Percentiles rank a stretch among this genome's conserved stretches.
These are phyloP conservation scores for Erigeron canadensis DNA, from an alignment of 129 eudicot species.

Conservation along the genomic window DNA sequence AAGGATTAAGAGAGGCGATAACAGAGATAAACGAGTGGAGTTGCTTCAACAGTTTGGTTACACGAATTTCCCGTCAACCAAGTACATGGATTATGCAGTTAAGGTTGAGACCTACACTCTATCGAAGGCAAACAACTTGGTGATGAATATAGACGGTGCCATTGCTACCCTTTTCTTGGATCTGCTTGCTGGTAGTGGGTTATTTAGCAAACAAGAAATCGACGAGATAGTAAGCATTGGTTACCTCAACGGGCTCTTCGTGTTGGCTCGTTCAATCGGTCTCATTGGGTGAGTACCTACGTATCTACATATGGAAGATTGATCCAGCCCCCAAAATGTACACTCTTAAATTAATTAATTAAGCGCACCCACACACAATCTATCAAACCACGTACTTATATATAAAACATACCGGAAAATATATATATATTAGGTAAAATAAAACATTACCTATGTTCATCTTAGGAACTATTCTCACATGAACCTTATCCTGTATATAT, in stretches of 20 bases:
- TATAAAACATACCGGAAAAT: no score
- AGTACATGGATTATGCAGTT: constrained; percentile 96
- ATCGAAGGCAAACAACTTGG: constrained; percentile 87
- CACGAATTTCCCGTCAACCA: constrained; percentile 78
- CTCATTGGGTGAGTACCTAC: constrained; percentile 94
- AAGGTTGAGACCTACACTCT: constrained; percentile 92
- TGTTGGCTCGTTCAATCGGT: constrained; percentile 93
- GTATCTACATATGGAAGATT: no score
- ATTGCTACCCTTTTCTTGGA: constrained; percentile 93
- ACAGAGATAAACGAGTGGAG: constrained; percentile 94
- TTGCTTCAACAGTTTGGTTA: constrained; percentile 79
- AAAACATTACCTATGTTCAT: no score
- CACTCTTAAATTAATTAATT: no score
- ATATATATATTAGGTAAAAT: no score
- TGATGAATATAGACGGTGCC: constrained; percentile 93
- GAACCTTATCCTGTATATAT: no score
- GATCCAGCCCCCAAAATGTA: no score
- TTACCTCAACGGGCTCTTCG: constrained; percentile 89
- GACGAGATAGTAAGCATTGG: constrained; percentile 86
- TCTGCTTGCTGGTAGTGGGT: constrained; percentile 88
- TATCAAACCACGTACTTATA: no score
- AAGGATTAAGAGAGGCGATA: constrained; percentile 93
- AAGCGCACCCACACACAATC: no score
- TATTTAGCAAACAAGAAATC: constrained; percentile 90
- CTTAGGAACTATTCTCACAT: no score